phyloP scores from a whole-genome alignment of 176 grass and related monocot species.

The Rhynchospora pubera region DNA sequence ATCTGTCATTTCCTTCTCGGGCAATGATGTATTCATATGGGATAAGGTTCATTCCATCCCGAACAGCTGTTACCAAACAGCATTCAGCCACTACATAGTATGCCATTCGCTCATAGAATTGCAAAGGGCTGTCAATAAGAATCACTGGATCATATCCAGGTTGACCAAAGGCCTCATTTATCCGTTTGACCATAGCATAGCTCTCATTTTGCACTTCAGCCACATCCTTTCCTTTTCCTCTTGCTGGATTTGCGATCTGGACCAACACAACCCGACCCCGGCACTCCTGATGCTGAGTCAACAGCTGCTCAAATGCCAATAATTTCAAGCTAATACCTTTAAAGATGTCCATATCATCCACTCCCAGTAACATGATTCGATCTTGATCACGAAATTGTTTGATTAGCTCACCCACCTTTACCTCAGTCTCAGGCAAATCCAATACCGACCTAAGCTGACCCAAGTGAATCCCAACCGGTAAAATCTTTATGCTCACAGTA shows the following conservation, averaged over 20 bases:
- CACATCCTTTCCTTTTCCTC: constrained; percentile 80
- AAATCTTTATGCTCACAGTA: constrained; percentile 84
- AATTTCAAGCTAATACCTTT: constrained; percentile 94
- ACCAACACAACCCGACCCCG: constrained; percentile 64
- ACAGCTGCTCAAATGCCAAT: constrained; percentile 80
- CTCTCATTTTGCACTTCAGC: constrained; percentile 78
- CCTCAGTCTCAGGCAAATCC: constrained; percentile 42
- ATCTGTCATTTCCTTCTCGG: constrained; percentile 61
- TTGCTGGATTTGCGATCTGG: constrained; percentile 90
- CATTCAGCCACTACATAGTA: constrained; percentile 82
- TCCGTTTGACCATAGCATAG: constrained; percentile 75
- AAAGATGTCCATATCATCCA: constrained; percentile 97
- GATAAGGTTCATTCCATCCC: constrained; percentile 96
- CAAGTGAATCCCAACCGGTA: constrained; percentile 83
- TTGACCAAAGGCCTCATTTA: constrained; percentile 67
- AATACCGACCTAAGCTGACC: constrained; percentile 58
- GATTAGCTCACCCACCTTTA: constrained; percentile 64
- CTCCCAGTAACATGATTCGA: constrained; percentile 56
- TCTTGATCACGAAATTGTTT: constrained; percentile 48
- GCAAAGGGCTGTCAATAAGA: constrained; percentile 61
- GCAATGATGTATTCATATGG: constrained; percentile 90
- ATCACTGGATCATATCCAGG: constrained; percentile 73
- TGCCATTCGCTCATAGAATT: constrained; percentile 93
- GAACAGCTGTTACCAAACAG: constrained; percentile 88
- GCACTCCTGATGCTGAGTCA: constrained; percentile 70